phyloP scores from a whole-genome alignment of 768 basidiomycete genomes.

The Lanmaoa rubissima region DNA sequence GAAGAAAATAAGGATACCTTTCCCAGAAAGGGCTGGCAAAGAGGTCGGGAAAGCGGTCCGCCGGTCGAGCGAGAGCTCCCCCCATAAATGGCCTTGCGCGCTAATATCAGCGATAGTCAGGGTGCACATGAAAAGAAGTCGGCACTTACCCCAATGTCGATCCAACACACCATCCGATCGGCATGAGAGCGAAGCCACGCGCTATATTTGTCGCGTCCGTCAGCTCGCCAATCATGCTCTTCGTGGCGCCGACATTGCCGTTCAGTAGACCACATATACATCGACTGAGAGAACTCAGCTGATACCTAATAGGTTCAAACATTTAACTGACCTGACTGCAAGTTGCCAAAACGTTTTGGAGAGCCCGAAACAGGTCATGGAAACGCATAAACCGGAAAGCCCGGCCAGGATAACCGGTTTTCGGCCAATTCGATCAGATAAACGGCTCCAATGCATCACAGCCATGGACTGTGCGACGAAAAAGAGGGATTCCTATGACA shows the following conservation, averaged over 20 bases:
- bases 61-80: constrained; percentile 51
- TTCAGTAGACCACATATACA: constrained; percentile 33
- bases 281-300: constrained; percentile 18
- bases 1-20: constrained; percentile 60
- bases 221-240: constrained; percentile 64
- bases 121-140: background rate
- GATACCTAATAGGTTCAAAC: too few species aligned
- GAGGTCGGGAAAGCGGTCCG: constrained; percentile 46
- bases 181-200: constrained; percentile 28
- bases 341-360: constrained; percentile 66
- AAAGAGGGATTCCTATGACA: constrained; percentile 65
- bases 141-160: constrained; percentile 35
- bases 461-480: constrained; percentile 71
- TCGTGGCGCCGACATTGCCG: constrained; percentile 39
- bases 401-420: constrained; percentile 71
- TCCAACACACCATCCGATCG: constrained; percentile 30
- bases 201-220: constrained; percentile 45
- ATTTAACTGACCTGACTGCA: constrained; percentile 37
- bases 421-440: constrained; percentile 68
- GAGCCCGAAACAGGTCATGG: constrained; percentile 71
- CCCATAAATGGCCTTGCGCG: constrained; percentile 41
- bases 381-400: constrained; percentile 57
- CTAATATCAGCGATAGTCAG: background rate
- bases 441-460: constrained; percentile 69
- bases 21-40: constrained; percentile 50